Evolutionary conservation across 257 asterid genomes (phyloP), one percentile per base, ranked within the genome.

Genomic region (Dorcoceras hygrometricum): DNA sequence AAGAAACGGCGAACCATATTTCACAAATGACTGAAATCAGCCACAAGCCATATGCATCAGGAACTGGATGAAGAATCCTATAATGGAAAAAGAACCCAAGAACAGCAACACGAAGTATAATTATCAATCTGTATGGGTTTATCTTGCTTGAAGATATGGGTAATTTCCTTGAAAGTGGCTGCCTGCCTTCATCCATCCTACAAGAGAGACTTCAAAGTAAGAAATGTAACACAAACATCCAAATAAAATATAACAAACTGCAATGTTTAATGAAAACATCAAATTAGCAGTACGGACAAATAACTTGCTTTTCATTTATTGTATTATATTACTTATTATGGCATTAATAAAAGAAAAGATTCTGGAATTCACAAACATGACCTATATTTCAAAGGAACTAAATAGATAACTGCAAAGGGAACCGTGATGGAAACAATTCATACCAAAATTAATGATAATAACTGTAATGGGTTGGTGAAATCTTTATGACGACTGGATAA

Each of bases 101-200:
- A 73, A 89, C 84, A 36, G 54, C 85, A 27, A 92, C 89, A 54
- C 98, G 97, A 4, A 84, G 85, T 11, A 92, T 59, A 51, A 89
- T 86, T 65, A 92, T 76, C 84, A 92, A 63, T 72, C 97, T 79
- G 73, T 92, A 92, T 3, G 98, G 98, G 69, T 75, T 87, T 76
- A 92, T 83, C 79, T 74, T 89, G 96, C 98, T 89, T 20, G 98
- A 86, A 27, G 93, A 39, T 55, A 92, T 83, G 6, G 97, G 91
- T 56, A 89, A 55, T 81, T 87, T 92, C 71, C 98, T 89, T 11
- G 98, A 89, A 23, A 92, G 84, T 9, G 97, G 97, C 69, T 92
- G 98, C 58, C 98, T 86, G 69, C 91, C 97, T 83, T 89, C 98
- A 75, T 92, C 98, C 96, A 84, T 87, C 87, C 98, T 92, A 77